phyloP scores from a whole-genome alignment of 2,329 filamentous ascomycete genomes.

The Nemania diffusa region DNA sequence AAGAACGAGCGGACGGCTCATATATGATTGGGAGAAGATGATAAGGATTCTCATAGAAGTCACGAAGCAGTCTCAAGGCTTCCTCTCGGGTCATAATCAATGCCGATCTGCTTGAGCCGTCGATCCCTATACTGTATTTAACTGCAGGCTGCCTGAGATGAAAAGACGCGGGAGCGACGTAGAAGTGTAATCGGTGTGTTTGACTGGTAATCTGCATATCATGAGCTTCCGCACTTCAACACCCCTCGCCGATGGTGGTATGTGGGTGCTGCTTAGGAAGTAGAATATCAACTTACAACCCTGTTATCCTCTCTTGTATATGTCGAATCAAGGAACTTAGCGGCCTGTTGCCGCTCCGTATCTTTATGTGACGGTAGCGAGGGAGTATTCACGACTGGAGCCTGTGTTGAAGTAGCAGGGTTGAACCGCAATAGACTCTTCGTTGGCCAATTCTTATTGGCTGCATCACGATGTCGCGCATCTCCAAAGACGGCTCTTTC shows the following conservation, averaged over 20 bases:
- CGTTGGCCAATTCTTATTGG: background rate
- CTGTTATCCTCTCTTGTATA: slow-evolving; percentile 31
- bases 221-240: slow-evolving; percentile 4
- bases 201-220: slow-evolving; percentile 14
- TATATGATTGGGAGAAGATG: slow-evolving; percentile 45
- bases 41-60: slow-evolving; percentile 46
- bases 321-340: slow-evolving; percentile 34
- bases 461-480: background rate
- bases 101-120: background rate
- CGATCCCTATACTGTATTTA: background rate
- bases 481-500: slow-evolving; percentile 46
- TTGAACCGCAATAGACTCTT: background rate
- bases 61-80: slow-evolving; percentile 42
- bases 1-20: slow-evolving; percentile 36
- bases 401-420: slow-evolving; percentile 15
- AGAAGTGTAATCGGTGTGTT: slow-evolving; percentile 14
- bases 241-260: background rate
- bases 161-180: slow-evolving; percentile 23
- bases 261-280: background rate
- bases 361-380: slow-evolving; percentile 23
- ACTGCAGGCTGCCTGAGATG: background rate
- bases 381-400: background rate
- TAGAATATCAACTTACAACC: slow-evolving; percentile 17
- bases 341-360: slow-evolving; percentile 34
- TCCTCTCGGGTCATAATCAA: slow-evolving; percentile 42